Conservation (phyloP, 2,329 filamentous ascomycete genomes). For the Stachybotrys elegans region DNA sequence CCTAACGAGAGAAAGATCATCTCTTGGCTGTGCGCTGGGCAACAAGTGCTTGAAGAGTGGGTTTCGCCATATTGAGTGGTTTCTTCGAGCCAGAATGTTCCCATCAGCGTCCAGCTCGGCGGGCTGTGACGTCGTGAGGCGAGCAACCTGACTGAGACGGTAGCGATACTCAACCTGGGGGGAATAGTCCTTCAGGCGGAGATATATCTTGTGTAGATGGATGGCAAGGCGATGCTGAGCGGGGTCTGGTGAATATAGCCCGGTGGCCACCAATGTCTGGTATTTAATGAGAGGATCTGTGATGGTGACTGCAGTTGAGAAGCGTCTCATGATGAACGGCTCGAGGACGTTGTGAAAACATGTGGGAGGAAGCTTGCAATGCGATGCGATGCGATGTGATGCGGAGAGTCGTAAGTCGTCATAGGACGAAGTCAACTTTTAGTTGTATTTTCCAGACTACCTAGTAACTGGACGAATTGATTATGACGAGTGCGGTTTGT, state of each 20-base stretch:
- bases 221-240: slow-evolving; percentile 69
- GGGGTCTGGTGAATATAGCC: slow-evolving; percentile 62
- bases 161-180: slow-evolving; percentile 65
- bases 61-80: slow-evolving; percentile 53
- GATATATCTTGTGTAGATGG: slow-evolving; percentile 73
- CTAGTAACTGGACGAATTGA: too few species aligned
- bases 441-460: too few species aligned
- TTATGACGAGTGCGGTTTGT: too few species aligned
- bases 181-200: slow-evolving; percentile 71
- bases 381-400: too few species aligned
- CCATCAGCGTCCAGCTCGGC: slow-evolving; percentile 24
- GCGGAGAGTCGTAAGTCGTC: too few species aligned
- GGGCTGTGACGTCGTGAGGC: slow-evolving; percentile 28
- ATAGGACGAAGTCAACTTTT: too few species aligned
- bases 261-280: slow-evolving; percentile 62
- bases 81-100: slow-evolving; percentile 40
- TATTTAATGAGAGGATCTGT: slow-evolving; percentile 76
- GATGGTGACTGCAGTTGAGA: slow-evolving; percentile 50
- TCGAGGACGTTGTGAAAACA: too few species aligned
- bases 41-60: slow-evolving; percentile 57
- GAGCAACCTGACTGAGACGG: slow-evolving; percentile 56
- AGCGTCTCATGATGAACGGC: slow-evolving; percentile 21
- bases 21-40: slow-evolving; percentile 46
- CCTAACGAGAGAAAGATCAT: slow-evolving; percentile 60
- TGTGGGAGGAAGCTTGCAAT: too few species aligned